A percentile compares a stretch with the other conserved stretches of the same genome.
Evolutionary conservation across 129 eudicot species (phyloP).

Genomic region (Dittrichia graveolens): DNA sequence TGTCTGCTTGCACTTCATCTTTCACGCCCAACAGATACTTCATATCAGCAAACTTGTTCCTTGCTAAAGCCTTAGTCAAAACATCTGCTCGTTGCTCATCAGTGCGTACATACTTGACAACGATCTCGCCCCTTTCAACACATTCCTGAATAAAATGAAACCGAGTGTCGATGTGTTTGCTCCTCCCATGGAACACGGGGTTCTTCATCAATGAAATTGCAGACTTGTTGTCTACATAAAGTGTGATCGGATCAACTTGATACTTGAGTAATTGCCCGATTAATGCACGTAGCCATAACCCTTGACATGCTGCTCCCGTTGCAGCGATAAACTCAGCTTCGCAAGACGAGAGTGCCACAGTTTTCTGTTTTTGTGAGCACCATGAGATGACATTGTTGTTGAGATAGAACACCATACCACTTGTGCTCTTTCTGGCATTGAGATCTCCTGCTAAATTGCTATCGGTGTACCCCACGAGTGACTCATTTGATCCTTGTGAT

Average conservation of each 20-base stretch:
- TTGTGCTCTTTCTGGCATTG: neutral
- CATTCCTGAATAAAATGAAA: too few relatives aligned
- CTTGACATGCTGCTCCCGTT: neutral
- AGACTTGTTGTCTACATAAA: neutral
- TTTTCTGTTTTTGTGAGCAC: neutral
- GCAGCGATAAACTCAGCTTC: neutral
- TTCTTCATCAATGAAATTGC: constrained; percentile 1
- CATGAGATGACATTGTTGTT: neutral
- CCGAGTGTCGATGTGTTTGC: constrained; percentile 4
- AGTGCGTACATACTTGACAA: neutral
- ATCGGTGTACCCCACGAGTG: neutral
- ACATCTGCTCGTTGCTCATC: neutral
- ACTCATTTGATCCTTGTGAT: too few relatives aligned
- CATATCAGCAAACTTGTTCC: neutral
- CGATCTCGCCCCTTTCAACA: neutral
- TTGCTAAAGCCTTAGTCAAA: neutral
- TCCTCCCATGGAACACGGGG: neutral
- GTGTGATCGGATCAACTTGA: neutral
- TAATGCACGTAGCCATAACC: neutral
- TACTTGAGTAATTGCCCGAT: neutral
- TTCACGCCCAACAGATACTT: neutral
- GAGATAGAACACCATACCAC: constrained; percentile 2
- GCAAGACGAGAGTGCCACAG: neutral
- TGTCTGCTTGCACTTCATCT: neutral
- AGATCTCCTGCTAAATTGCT: neutral